Conservation (phyloP, 768 basidiomycete species). For the Termitomyces sp. region DNA sequence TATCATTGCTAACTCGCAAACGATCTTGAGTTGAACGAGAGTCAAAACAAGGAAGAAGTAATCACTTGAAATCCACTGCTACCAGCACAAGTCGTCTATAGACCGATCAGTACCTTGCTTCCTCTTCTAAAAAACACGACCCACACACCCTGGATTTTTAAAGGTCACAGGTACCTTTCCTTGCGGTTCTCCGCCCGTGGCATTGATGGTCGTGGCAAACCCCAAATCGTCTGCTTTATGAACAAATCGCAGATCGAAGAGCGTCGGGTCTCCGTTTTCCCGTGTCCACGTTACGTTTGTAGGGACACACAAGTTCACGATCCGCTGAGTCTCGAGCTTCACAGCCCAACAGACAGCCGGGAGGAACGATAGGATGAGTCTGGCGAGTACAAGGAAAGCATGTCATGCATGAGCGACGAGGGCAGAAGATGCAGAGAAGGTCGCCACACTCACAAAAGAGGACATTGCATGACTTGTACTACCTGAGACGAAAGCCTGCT, state of each 20-base stretch:
- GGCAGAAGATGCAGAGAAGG: not conserved
- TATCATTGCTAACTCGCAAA: not conserved
- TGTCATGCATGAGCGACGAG: not conserved
- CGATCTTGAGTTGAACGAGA: not conserved
- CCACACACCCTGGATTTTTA: not conserved
- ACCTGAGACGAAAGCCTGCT: slow-evolving; percentile 3
- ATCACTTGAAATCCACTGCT: slow-evolving; percentile 1
- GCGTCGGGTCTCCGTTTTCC: not conserved
- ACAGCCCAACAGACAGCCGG: not conserved
- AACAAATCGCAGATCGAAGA: slow-evolving; percentile 6
- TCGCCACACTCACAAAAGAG: slow-evolving; percentile 1
- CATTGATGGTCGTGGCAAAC: not conserved
- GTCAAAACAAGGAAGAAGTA: not conserved
- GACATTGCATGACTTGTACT: slow-evolving; percentile 8
- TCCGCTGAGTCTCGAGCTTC: not conserved
- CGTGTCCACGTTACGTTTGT: slow-evolving; percentile 3
- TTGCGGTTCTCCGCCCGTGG: not conserved
- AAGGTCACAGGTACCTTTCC: slow-evolving; percentile 1
- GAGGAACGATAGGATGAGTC: not conserved
- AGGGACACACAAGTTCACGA: not conserved
- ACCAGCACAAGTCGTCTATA: not conserved
- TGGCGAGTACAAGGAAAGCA: not conserved
- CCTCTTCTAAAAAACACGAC: not conserved
- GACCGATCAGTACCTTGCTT: not conserved
- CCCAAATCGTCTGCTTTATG: not conserved